Conservation (phyloP, 2,329 filamentous ascomycete genomes). For the Fusarium burgessii region DNA sequence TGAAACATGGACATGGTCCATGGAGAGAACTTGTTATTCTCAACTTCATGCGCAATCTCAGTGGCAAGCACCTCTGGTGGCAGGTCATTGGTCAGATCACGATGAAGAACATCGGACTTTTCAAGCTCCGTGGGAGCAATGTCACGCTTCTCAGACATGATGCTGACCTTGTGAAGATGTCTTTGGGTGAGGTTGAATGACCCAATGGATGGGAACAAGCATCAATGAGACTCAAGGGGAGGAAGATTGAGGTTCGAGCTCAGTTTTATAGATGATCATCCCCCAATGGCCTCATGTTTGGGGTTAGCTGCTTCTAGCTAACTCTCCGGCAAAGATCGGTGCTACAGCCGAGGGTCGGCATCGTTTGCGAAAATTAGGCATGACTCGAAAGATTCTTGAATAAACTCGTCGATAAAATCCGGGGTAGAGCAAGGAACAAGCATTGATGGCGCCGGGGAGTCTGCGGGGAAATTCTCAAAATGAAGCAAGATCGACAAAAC, state of each 20-base stretch:
- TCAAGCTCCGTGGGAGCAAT: conserved; percentile 1
- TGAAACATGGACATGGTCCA: conserved; percentile 64
- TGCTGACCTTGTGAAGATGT: too few species aligned
- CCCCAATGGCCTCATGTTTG: neutral
- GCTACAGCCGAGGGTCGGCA: conserved; percentile 2
- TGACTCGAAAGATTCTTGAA: conserved; percentile 4
- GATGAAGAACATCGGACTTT: conserved; percentile 14
- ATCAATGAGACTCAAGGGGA: neutral
- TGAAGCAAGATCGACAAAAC: neutral
- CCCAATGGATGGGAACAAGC: neutral
- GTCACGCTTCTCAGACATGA: conserved; percentile 13
- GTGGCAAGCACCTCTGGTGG: conserved; percentile 45
- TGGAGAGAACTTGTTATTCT: conserved; percentile 56
- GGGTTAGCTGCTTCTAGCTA: conserved; percentile 9
- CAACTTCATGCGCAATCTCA: conserved; percentile 56
- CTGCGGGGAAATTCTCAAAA: conserved; percentile 10
- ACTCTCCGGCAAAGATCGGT: neutral
- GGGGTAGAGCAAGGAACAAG: conserved; percentile 23
- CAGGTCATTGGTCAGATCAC: conserved; percentile 1
- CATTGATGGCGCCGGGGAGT: neutral
- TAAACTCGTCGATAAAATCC: conserved; percentile 21
- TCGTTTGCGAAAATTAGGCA: neutral
- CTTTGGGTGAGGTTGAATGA: neutral
- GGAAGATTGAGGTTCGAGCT: neutral
- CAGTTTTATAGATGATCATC: conserved; percentile 3